Evolutionary conservation across 2,329 filamentous ascomycete species (phyloP).

Genomic region (Diaporthe longicolla): DNA sequence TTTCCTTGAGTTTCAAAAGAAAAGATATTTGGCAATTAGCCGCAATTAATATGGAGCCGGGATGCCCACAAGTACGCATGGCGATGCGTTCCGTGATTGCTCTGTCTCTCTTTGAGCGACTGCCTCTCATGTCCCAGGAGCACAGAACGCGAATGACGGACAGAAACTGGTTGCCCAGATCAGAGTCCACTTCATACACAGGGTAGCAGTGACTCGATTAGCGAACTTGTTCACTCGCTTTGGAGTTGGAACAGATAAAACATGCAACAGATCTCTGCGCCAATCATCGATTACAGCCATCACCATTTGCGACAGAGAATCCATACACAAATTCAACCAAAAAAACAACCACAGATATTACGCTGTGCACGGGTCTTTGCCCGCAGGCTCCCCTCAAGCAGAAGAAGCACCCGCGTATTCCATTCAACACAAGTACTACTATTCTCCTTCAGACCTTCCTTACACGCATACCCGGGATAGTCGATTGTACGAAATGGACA

Average conservation of each 20-base stretch:
- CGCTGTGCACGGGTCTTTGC: neutral
- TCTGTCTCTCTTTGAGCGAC: neutral
- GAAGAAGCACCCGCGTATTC: neutral
- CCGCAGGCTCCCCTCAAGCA: neutral
- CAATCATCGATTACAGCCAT: neutral
- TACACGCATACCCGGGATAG: neutral
- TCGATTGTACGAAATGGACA: neutral
- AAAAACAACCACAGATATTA: neutral
- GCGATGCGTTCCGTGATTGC: neutral
- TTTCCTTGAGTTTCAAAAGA: conserved; percentile 6
- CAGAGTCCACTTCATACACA: neutral
- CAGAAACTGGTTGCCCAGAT: neutral
- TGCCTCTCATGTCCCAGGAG: neutral
- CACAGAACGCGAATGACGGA: neutral
- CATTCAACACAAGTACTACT: neutral
- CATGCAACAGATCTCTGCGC: too few relatives aligned
- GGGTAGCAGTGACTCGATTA: neutral
- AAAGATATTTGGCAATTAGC: neutral
- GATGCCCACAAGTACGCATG: neutral
- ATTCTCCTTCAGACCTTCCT: neutral
- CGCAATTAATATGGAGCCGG: neutral
- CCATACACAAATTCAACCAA: neutral
- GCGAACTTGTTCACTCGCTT: neutral
- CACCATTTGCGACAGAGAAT: neutral
- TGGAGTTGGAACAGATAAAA: neutral